These are phyloP conservation scores for Xylaria sp. DNA, from an alignment of 2,329 filamentous ascomycete species.

Conservation along the genomic window DNA sequence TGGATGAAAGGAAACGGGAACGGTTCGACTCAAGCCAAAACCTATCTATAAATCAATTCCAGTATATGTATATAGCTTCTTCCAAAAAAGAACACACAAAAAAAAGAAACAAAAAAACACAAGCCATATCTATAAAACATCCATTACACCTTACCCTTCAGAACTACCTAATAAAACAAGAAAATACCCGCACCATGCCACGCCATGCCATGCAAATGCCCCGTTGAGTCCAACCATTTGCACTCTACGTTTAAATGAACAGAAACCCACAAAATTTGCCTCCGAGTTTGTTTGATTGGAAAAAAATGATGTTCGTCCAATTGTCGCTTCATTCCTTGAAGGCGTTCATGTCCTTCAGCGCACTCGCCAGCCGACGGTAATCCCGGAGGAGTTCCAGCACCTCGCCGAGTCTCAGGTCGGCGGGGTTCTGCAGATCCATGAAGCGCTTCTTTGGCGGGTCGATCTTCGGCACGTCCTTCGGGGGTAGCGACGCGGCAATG, in stretches of 20 bases:
- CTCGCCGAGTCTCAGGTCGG: slow-evolving; percentile 77
- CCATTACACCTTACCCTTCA: slow-evolving; percentile 9
- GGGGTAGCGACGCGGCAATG: slow-evolving; percentile 63
- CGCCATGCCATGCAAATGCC: slow-evolving; percentile 41
- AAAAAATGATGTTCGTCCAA: not conserved
- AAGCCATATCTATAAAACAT: slow-evolving; percentile 15
- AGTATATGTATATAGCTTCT: not conserved
- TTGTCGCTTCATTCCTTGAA: slow-evolving; percentile 57
- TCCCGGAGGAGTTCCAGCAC: slow-evolving; percentile 77
- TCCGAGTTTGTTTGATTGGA: not conserved
- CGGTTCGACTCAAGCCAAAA: not conserved
- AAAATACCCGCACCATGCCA: slow-evolving; percentile 32
- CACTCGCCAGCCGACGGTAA: slow-evolving; percentile 76
- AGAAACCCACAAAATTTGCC: not conserved
- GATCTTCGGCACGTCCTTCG: slow-evolving; percentile 65
- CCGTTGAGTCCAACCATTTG: slow-evolving; percentile 2
- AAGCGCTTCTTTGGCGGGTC: slow-evolving; percentile 77
- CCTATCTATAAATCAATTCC: slow-evolving; percentile 4
- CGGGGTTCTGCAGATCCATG: slow-evolving; percentile 75
- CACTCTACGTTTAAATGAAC: not conserved
- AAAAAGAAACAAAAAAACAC: not conserved
- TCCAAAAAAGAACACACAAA: not conserved
- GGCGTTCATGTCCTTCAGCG: slow-evolving; percentile 70
- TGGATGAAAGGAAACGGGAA: not conserved
- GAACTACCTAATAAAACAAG: slow-evolving; percentile 12